Percentiles rank a stretch among this genome's conserved stretches.
These are phyloP conservation scores for Metschnikowia bowlesiae DNA, from an alignment of 805 yeast species.

Conservation along the genomic window DNA sequence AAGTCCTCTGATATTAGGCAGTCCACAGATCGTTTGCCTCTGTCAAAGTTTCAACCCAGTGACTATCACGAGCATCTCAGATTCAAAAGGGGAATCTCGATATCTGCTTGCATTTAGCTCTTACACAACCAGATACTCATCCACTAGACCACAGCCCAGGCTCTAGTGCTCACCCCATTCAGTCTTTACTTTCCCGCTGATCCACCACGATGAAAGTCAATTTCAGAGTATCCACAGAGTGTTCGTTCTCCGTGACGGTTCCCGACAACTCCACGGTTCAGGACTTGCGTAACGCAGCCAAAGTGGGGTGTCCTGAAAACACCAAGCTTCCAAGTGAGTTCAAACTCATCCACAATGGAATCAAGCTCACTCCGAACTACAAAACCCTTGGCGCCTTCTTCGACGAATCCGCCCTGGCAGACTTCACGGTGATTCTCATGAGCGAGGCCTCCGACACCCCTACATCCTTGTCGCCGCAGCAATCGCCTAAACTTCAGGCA, in stretches of 20 bases:
- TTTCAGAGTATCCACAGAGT: slow-evolving; percentile 44
- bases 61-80: too few relatives aligned
- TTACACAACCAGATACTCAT: too few relatives aligned
- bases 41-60: too few relatives aligned
- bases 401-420: slow-evolving; percentile 8
- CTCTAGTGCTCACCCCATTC: background rate
- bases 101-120: too few relatives aligned
- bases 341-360: slow-evolving; percentile 39
- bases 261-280: slow-evolving; percentile 51
- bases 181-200: background rate
- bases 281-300: slow-evolving; percentile 45
- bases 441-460: slow-evolving; percentile 26
- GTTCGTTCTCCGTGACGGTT: slow-evolving; percentile 43
- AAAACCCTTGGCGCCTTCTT: slow-evolving; percentile 20
- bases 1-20: too few relatives aligned
- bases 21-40: too few relatives aligned
- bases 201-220: slow-evolving; percentile 42
- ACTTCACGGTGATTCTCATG: slow-evolving; percentile 24
- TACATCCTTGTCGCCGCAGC: slow-evolving; percentile 16
- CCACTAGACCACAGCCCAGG: too few relatives aligned
- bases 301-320: slow-evolving; percentile 32
- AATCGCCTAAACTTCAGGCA: slow-evolving; percentile 13
- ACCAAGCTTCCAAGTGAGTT: slow-evolving; percentile 33
- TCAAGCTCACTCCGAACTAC: slow-evolving; percentile 29
- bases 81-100: too few relatives aligned